Percentiles rank a stretch among this genome's conserved stretches.
Conservation (phyloP, 2,329 filamentous ascomycete species). For the Xylariaceae sp. region DNA sequence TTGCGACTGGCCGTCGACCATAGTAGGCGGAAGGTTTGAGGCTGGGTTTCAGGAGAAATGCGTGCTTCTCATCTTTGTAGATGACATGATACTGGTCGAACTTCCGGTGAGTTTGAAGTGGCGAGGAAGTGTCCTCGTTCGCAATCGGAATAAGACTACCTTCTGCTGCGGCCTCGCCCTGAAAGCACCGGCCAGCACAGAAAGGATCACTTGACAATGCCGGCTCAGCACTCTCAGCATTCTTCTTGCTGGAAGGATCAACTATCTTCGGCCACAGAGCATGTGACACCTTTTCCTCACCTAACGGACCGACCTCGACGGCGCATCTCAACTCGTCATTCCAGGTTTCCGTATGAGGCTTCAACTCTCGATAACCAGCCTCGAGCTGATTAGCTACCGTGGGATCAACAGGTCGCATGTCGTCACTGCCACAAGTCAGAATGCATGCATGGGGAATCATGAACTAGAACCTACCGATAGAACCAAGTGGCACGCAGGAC, state of each 20-base stretch:
- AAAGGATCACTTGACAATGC: constrained; percentile 53
- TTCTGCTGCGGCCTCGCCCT: constrained; percentile 57
- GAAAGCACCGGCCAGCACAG: constrained; percentile 59
- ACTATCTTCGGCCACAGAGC: constrained; percentile 70
- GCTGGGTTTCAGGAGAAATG: constrained; percentile 83
- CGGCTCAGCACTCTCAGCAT: constrained; percentile 35
- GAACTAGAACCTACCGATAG: constrained; percentile 57
- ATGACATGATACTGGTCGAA: constrained; percentile 80
- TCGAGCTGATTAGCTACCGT: constrained; percentile 89
- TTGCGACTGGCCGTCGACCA: constrained; percentile 73
- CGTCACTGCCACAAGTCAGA: constrained; percentile 53
- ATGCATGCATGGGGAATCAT: neutral
- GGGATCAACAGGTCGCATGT: constrained; percentile 85
- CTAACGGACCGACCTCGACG: constrained; percentile 81
- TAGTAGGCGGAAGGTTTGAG: constrained; percentile 83
- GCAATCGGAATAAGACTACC: constrained; percentile 36
- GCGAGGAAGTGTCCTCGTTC: constrained; percentile 39
- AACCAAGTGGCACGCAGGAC: constrained; percentile 94
- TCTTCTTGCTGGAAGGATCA: constrained; percentile 33
- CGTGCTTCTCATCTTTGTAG: constrained; percentile 73
- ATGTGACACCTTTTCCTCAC: constrained; percentile 88
- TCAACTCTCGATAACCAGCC: constrained; percentile 81
- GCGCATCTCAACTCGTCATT: constrained; percentile 86
- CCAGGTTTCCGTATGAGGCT: constrained; percentile 91
- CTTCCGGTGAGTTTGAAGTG: constrained; percentile 47